Conservation (phyloP, 2,329 filamentous ascomycete species). For the Biscogniauxia marginata region DNA sequence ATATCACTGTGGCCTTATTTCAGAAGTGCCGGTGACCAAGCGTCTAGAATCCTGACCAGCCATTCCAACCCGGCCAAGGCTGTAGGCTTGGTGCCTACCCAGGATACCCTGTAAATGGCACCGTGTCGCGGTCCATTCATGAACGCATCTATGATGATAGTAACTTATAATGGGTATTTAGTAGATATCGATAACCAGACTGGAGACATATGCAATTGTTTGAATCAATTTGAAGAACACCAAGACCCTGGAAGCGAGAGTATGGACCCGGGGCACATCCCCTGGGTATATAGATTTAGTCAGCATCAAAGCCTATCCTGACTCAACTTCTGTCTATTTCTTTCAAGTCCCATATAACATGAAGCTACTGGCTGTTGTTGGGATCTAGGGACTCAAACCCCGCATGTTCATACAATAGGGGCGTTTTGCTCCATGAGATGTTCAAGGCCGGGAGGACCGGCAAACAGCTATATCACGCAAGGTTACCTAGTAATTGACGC, state of each 20-base stretch:
- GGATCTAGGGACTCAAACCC: background rate
- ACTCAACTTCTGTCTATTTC: too few species aligned
- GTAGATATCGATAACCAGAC: background rate
- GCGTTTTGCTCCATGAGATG: background rate
- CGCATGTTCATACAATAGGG: background rate
- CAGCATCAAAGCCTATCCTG: too few species aligned
- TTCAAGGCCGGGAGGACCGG: background rate
- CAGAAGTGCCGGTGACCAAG: background rate
- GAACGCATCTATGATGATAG: background rate
- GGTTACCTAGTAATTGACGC: background rate
- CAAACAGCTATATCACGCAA: background rate
- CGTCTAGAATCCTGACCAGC: too few species aligned
- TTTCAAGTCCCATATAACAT: background rate
- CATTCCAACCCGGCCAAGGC: background rate
- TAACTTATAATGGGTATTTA: background rate
- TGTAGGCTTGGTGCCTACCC: background rate
- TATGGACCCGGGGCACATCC: background rate
- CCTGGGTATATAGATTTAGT: too few species aligned
- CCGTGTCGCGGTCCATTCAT: background rate
- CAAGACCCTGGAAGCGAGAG: background rate
- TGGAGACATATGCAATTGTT: background rate
- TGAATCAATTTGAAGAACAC: background rate
- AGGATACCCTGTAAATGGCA: background rate
- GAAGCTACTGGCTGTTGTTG: too few species aligned
- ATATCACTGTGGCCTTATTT: background rate